phyloP scores from a whole-genome alignment of 73 alveolate species.

The Halteria grandinella region DNA sequence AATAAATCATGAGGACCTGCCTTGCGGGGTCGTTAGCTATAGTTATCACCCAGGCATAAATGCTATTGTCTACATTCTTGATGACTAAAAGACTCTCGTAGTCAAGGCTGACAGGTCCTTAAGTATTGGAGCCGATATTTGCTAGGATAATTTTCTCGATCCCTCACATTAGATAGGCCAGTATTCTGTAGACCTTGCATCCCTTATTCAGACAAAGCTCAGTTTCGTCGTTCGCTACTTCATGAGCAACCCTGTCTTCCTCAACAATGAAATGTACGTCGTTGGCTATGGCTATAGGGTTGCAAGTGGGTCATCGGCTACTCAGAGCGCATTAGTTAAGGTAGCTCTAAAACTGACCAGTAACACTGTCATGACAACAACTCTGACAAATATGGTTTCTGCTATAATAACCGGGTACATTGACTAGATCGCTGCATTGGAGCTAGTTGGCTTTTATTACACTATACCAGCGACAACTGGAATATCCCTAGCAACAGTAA shows the following conservation, averaged over 20 bases:
- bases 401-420: too few species aligned
- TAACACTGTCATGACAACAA: too few species aligned
- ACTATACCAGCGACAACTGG: background rate
- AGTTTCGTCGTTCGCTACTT: background rate
- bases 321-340: background rate
- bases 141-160: constrained; percentile 2
- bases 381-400: too few species aligned
- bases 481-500: background rate
- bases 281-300: background rate
- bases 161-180: background rate
- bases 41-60: constrained; percentile 34
- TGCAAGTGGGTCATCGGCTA: background rate
- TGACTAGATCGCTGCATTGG: constrained; percentile 27
- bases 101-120: constrained; percentile 10
- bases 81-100: background rate
- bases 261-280: background rate
- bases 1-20: background rate
- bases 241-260: constrained; percentile 2
- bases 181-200: background rate
- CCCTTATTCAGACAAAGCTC: too few species aligned
- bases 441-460: background rate
- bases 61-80: constrained; percentile 1
- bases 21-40: background rate
- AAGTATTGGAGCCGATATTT: constrained; percentile 9
- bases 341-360: background rate